A percentile compares a stretch with the other conserved stretches of the same genome.
These are phyloP conservation scores for Prinsepia uniflora DNA, from an alignment of 306 rosid species.

Conservation along the genomic window DNA sequence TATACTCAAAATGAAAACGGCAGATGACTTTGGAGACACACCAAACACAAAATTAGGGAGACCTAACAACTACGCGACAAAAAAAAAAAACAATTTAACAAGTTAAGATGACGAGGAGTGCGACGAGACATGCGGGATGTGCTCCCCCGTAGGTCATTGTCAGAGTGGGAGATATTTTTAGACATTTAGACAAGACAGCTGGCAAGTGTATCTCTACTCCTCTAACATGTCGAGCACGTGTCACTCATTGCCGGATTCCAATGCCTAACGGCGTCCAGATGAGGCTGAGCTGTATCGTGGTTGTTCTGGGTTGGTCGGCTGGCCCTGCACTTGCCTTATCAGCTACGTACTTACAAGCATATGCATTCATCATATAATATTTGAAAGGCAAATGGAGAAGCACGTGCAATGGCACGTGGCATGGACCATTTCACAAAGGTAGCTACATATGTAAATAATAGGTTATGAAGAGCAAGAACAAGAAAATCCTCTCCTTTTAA, in stretches of 20 bases:
- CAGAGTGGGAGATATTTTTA: conserved; percentile 1
- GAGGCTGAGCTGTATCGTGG: neutral
- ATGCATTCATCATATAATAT: neutral
- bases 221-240: neutral
- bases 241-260: neutral
- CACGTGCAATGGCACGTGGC: neutral
- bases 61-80: neutral
- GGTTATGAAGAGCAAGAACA: neutral
- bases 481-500: neutral
- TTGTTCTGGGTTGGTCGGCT: neutral
- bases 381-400: neutral
- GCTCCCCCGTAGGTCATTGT: neutral
- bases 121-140: neutral
- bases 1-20: neutral
- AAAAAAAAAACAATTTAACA: neutral
- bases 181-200: conserved; percentile 15
- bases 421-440: neutral
- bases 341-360: neutral
- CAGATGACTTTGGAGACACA: neutral
- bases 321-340: too few species aligned
- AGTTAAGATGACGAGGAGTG: conserved; percentile 7
- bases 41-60: neutral
- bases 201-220: conserved; percentile 9
- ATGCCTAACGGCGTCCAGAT: neutral
- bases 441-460: too few species aligned